These are phyloP conservation scores for Saccharomyces kudriavzevii DNA, from an alignment of 805 yeast genomes.

Conservation along the genomic window DNA sequence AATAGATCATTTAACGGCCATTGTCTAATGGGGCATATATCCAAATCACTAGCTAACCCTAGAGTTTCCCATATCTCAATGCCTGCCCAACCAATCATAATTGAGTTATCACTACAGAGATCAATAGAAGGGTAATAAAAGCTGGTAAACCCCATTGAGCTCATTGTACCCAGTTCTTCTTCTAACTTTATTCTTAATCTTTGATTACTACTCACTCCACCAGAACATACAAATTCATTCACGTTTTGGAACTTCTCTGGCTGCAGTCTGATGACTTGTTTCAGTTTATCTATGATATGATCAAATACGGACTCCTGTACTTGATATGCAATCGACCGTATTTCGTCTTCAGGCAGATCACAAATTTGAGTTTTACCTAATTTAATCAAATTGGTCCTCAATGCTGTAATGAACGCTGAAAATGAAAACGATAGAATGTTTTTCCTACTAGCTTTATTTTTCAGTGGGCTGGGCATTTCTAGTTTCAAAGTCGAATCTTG, in stretches of 20 bases:
- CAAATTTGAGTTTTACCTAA: slow-evolving; percentile 10
- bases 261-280: slow-evolving; percentile 36
- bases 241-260: slow-evolving; percentile 35
- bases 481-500: slow-evolving; percentile 3
- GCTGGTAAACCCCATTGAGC: slow-evolving; percentile 17
- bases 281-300: slow-evolving; percentile 62
- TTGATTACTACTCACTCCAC: slow-evolving; percentile 85
- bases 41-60: slow-evolving; percentile 39
- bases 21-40: slow-evolving; percentile 57
- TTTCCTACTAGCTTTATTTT: slow-evolving; percentile 39
- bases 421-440: slow-evolving; percentile 57
- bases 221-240: slow-evolving; percentile 67
- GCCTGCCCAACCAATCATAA: slow-evolving; percentile 98
- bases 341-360: slow-evolving; percentile 15
- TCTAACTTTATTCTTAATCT: slow-evolving; percentile 43
- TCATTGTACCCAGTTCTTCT: slow-evolving; percentile 26
- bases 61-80: slow-evolving; percentile 64
- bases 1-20: slow-evolving; percentile 68
- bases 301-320: slow-evolving; percentile 60
- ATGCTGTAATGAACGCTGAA: slow-evolving; percentile 60
- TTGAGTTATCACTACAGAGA: slow-evolving; percentile 88
- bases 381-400: slow-evolving; percentile 32
- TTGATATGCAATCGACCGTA: slow-evolving; percentile 45
- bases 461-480: slow-evolving; percentile 45
- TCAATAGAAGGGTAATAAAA: slow-evolving; percentile 61